A percentile compares a stretch with the other conserved stretches of the same genome.
phyloP scores from a whole-genome alignment of 305 asterid genomes.

The Fraxinus angustifolia region DNA sequence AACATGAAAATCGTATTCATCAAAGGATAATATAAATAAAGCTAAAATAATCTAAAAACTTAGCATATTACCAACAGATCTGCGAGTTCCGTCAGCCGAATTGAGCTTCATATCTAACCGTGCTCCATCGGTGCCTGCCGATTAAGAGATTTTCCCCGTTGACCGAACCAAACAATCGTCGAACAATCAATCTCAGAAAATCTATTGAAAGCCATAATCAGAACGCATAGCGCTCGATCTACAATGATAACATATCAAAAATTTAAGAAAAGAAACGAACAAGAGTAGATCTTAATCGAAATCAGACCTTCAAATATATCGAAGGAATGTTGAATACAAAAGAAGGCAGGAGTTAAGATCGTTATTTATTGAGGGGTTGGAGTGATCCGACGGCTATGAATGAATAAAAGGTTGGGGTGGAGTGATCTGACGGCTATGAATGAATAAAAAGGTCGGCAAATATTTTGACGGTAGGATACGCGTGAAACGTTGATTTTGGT shows the following conservation, averaged over 20 bases:
- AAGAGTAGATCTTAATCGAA: constrained; percentile 13
- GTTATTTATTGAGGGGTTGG: constrained; percentile 23
- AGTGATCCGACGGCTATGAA: constrained; percentile 30
- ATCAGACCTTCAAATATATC: not conserved
- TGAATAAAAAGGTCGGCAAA: not conserved
- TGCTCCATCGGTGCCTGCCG: not conserved
- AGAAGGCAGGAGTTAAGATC: not conserved
- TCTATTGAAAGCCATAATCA: constrained; percentile 26
- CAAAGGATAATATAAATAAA: not conserved
- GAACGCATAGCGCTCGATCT: constrained; percentile 32
- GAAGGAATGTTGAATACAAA: too few relatives aligned
- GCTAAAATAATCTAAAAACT: not conserved
- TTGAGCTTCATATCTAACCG: not conserved
- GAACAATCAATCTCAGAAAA: not conserved
- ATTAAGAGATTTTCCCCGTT: not conserved
- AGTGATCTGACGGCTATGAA: constrained; percentile 31
- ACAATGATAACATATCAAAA: not conserved
- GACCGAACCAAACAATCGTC: not conserved
- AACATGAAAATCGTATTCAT: not conserved
- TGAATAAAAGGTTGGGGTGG: not conserved
- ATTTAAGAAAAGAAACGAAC: not conserved
- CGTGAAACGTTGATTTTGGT: not conserved
- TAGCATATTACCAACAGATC: not conserved
- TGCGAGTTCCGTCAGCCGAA: not conserved
- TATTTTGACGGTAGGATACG: constrained; percentile 29